Percentiles rank a stretch among this genome's conserved stretches.
Conservation (phyloP, 1,284 basidiomycete species). For the Vanrija humicola region DNA sequence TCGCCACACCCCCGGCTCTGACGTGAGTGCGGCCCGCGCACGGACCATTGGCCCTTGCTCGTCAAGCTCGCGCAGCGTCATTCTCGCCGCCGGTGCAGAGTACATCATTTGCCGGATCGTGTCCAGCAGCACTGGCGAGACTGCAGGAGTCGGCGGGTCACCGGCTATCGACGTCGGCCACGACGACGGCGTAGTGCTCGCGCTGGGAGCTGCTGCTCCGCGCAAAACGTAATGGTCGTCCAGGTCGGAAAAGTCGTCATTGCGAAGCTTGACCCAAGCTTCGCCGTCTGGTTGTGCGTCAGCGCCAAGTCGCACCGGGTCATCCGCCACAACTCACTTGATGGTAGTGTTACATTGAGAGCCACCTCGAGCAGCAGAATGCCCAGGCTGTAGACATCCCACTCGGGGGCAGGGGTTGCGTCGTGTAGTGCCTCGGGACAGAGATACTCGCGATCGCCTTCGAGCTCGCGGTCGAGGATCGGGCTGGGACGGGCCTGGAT, state of each 20-base stretch:
- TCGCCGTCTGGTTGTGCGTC: conserved; percentile 51
- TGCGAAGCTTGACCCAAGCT: conserved; percentile 87
- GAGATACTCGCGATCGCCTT: conserved; percentile 95
- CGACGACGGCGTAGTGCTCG: conserved; percentile 4
- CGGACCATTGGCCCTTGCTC: conserved; percentile 60
- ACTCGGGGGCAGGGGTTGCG: conserved; percentile 79
- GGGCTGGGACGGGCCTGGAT: conserved; percentile 22
- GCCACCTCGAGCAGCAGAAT: conserved; percentile 92
- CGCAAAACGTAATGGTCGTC: conserved; percentile 52
- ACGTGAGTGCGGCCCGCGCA: conserved; percentile 49
- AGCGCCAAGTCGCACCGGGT: background rate
- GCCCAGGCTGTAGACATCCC: conserved; percentile 88
- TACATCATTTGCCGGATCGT: conserved; percentile 75
- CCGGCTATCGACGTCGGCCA: background rate
- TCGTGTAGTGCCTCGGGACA: conserved; percentile 86
- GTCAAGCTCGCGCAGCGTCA: conserved; percentile 58
- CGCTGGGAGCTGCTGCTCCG: conserved; percentile 2
- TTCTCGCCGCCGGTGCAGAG: conserved; percentile 60
- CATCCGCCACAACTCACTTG: conserved; percentile 62
- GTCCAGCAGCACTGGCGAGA: conserved; percentile 62
- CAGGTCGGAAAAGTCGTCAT: conserved; percentile 86
- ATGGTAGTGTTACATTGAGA: conserved; percentile 89
- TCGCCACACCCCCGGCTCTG: conserved; percentile 10
- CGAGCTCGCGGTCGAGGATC: conserved; percentile 54
- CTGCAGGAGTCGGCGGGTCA: conserved; percentile 26